Percentiles rank a stretch among this genome's conserved stretches.
phyloP scores from a whole-genome alignment of 371 early-diverging fungal genomes.

The Apophysomyces sp. region DNA sequence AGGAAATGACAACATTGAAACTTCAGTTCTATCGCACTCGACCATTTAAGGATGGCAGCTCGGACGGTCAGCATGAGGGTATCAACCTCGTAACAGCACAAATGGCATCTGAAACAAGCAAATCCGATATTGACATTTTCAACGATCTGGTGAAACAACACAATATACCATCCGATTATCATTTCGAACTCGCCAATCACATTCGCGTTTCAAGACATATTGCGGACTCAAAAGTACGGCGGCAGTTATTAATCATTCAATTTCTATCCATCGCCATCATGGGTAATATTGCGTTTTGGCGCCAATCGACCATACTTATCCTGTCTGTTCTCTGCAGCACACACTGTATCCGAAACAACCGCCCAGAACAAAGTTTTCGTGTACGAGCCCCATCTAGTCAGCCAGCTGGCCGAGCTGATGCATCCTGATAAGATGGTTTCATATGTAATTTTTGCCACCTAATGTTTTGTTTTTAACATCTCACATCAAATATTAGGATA shows the following conservation, averaged over 20 bases:
- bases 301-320: background rate
- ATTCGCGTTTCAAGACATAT: slow-evolving; percentile 74
- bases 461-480: background rate
- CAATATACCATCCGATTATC: slow-evolving; percentile 74
- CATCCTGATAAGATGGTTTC: slow-evolving; percentile 68
- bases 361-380: slow-evolving; percentile 76
- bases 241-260: slow-evolving; percentile 67
- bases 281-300: slow-evolving; percentile 30
- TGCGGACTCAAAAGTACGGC: slow-evolving; percentile 44
- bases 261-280: slow-evolving; percentile 79
- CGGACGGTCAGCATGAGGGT: slow-evolving; percentile 20
- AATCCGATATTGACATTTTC: slow-evolving; percentile 45
- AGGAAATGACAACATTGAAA: slow-evolving; percentile 49
- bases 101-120: slow-evolving; percentile 14
- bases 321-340: slow-evolving; percentile 29
- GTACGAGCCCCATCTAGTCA: slow-evolving; percentile 83
- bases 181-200: slow-evolving; percentile 77
- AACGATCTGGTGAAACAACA: slow-evolving; percentile 51
- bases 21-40: slow-evolving; percentile 67
- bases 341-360: slow-evolving; percentile 66
- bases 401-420: slow-evolving; percentile 74
- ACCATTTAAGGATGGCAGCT: slow-evolving; percentile 4
- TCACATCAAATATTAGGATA: slow-evolving; percentile 33
- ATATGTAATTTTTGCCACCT: slow-evolving; percentile 27
- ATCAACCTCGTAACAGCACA: slow-evolving; percentile 24